Percentiles rank a stretch among this genome's conserved stretches.
These are phyloP conservation scores for Phytophthora pluvialis DNA, from an alignment of 352 stramenopile species.

Conservation along the genomic window DNA sequence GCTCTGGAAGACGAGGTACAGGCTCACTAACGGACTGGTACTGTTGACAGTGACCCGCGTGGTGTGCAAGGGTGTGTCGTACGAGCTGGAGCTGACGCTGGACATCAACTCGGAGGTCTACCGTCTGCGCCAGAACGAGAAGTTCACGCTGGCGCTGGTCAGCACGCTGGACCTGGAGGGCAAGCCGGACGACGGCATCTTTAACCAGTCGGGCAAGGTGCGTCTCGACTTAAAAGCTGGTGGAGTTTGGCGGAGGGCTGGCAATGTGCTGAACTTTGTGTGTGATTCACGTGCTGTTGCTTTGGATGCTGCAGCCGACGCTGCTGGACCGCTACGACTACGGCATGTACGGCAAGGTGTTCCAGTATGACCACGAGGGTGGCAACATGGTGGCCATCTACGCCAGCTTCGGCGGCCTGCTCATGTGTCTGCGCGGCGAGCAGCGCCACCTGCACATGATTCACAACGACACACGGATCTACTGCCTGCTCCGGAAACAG, in stretches of 20 bases:
- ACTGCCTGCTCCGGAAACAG: conserved; percentile 91
- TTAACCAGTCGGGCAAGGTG: conserved; percentile 92
- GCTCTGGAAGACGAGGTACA: conserved; percentile 8
- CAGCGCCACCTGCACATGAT: conserved; percentile 97
- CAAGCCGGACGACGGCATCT: conserved; percentile 95
- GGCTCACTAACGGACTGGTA: conserved; percentile 12
- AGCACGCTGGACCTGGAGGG: conserved; percentile 97
- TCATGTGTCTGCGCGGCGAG: conserved; percentile 98
- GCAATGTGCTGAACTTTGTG: conserved; percentile 11
- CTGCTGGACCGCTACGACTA: conserved; percentile 99
- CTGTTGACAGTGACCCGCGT: conserved; percentile 91
- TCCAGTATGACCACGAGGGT: conserved; percentile 96
- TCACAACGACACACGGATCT: conserved; percentile 97
- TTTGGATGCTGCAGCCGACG: conserved; percentile 60
- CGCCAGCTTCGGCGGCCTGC: conserved; percentile 96
- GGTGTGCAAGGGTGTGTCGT: conserved; percentile 96
- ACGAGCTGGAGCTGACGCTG: conserved; percentile 97
- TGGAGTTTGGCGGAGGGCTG: neutral
- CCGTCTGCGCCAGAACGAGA: conserved; percentile 94
- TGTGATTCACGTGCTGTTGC: neutral
- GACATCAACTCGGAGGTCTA: conserved; percentile 99
- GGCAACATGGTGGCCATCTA: conserved; percentile 95
- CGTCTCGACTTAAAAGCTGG: conserved; percentile 3
- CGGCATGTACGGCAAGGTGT: conserved; percentile 98
- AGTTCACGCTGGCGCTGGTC: conserved; percentile 96